Percentiles rank a stretch among this genome's conserved stretches.
These are phyloP conservation scores for Pseudogymnoascus sp. DNA, from an alignment of 2,329 filamentous ascomycete genomes.

Conservation along the genomic window DNA sequence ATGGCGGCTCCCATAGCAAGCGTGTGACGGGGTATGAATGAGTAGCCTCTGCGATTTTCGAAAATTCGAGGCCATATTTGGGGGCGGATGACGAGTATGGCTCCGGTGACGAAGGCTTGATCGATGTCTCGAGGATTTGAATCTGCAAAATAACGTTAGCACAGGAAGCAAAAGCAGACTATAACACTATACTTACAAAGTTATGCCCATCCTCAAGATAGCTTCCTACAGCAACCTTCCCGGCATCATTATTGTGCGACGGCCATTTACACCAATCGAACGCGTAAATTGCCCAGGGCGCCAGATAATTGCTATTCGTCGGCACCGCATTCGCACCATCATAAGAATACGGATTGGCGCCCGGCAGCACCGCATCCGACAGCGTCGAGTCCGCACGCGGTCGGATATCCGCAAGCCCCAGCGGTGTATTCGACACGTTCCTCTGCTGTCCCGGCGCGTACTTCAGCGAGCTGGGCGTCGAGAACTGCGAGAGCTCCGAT, in stretches of 20 bases:
- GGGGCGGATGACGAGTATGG: constrained; percentile 62
- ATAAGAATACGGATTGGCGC: constrained; percentile 50
- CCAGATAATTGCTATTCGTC: constrained; percentile 84
- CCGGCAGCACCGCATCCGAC: constrained; percentile 58
- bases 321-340: constrained; percentile 59
- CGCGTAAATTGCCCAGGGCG: constrained; percentile 92
- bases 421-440: constrained; percentile 71
- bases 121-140: constrained; percentile 89
- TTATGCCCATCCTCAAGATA: constrained; percentile 98
- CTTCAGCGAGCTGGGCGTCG: constrained; percentile 46
- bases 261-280: constrained; percentile 99
- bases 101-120: constrained; percentile 62
- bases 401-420: constrained; percentile 86
- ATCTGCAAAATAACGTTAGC: constrained; percentile 51
- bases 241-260: constrained; percentile 69
- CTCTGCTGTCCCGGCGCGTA: constrained; percentile 54
- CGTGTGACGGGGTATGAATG: constrained; percentile 96
- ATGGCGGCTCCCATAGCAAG: constrained; percentile 92
- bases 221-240: constrained; percentile 91
- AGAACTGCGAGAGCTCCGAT: constrained; percentile 51
- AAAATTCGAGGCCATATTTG: constrained; percentile 78
- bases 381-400: constrained; percentile 77
- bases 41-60: constrained; percentile 89
- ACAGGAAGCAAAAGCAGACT: not conserved
- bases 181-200: constrained; percentile 57